Evolutionary conservation across 208 protist species (phyloP).

Genomic region (Vickermania spadyakhi): DNA sequence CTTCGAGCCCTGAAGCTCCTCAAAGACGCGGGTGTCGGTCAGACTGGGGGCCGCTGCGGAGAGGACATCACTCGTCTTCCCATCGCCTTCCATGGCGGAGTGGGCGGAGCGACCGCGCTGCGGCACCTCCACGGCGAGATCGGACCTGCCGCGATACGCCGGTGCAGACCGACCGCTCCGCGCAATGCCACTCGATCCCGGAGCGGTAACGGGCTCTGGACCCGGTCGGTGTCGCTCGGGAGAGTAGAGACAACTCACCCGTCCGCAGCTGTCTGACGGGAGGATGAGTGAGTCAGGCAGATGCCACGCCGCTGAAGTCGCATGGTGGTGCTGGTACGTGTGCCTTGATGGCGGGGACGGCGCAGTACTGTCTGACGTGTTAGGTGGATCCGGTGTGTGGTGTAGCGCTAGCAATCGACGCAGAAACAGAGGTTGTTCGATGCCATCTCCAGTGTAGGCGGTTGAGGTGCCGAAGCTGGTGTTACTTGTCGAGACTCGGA

Average conservation of each 20-base stretch:
- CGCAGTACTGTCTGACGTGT: background rate
- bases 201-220: too few species aligned
- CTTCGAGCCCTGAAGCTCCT: background rate
- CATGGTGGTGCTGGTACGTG: background rate
- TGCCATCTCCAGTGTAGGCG: too few species aligned
- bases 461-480: background rate
- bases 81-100: background rate
- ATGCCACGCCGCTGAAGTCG: background rate
- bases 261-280: background rate
- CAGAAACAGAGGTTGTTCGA: slow-evolving; percentile 25
- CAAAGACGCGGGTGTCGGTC: background rate
- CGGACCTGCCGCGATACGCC: too few species aligned
- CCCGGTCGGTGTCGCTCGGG: too few species aligned
- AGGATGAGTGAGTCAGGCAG: background rate
- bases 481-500: slow-evolving; percentile 20
- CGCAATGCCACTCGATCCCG: too few species aligned
- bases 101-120: background rate
- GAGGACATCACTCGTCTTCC: background rate
- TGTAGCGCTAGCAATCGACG: slow-evolving; percentile 56
- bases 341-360: background rate
- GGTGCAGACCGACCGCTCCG: too few species aligned
- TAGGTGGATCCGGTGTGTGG: slow-evolving; percentile 9
- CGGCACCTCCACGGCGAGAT: too few species aligned
- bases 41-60: background rate
- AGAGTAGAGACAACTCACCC: background rate